phyloP scores from a whole-genome alignment of 257 asterid genomes.

The Solanum appendiculatum region DNA sequence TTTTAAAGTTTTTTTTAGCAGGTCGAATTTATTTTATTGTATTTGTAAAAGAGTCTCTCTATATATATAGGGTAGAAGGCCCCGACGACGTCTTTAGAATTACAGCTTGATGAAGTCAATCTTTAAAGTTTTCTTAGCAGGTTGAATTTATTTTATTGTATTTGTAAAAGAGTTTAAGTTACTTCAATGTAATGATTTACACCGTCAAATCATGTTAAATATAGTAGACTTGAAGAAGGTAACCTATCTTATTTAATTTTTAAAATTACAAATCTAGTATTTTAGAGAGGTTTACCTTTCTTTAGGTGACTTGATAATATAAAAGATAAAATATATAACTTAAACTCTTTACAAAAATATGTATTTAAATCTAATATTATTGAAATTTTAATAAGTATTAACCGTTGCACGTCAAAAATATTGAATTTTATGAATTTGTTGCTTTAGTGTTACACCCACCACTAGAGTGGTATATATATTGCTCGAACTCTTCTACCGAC shows the following conservation, averaged over 20 bases:
- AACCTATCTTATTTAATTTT: neutral
- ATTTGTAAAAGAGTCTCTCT: neutral
- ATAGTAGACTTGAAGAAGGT: neutral
- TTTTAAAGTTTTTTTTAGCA: neutral
- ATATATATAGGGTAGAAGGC: neutral
- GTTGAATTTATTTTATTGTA: neutral
- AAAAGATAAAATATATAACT: neutral
- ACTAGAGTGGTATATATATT: neutral
- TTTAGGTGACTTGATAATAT: neutral
- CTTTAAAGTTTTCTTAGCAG: neutral
- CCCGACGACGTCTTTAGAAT: neutral
- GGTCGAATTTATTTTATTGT: neutral
- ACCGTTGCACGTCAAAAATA: neutral
- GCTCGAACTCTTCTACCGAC: neutral
- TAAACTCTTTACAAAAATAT: neutral
- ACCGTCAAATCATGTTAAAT: neutral
- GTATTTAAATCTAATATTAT: neutral
- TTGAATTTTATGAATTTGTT: neutral
- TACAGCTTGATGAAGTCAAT: neutral
- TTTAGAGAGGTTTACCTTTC: neutral
- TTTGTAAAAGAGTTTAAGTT: neutral
- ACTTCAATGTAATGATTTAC: neutral
- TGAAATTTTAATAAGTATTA: neutral
- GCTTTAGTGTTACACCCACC: neutral
- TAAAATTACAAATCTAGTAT: neutral